These are phyloP conservation scores for Cyberlindnera misumaiensis DNA, from an alignment of 805 yeast species.

Conservation along the genomic window DNA sequence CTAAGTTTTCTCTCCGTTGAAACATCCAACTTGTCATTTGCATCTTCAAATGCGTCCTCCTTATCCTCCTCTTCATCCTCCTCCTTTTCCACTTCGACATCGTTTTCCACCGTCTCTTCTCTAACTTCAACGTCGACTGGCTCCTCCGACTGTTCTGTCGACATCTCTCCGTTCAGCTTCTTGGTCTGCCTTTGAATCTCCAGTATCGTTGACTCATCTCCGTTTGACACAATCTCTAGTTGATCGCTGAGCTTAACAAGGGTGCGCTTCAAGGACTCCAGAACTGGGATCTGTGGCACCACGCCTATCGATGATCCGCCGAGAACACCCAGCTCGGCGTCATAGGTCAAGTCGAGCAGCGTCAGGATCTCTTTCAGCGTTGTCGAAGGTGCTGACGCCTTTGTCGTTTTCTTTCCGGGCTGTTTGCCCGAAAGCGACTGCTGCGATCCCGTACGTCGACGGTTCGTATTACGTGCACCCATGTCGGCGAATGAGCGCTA, in stretches of 20 bases:
- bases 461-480: constrained; percentile 1
- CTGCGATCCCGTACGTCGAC: constrained; percentile 5
- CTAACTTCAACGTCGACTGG: neutral
- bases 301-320: constrained; percentile 51
- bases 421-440: constrained; percentile 15
- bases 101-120: constrained; percentile 1
- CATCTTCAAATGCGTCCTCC: constrained; percentile 1
- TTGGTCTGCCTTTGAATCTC: constrained; percentile 9
- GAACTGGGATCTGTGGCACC: constrained; percentile 24
- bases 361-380: constrained; percentile 44
- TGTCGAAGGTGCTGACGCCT: constrained; percentile 31
- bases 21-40: neutral
- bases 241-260: constrained; percentile 37
- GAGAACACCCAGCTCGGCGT: constrained; percentile 50
- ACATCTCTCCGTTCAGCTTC: constrained; percentile 1
- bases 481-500: neutral
- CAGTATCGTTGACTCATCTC: constrained; percentile 18
- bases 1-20: constrained; percentile 12
- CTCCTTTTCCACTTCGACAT: neutral
- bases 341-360: constrained; percentile 48
- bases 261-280: constrained; percentile 25
- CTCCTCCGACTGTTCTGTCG: neutral
- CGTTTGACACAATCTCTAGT: constrained; percentile 25
- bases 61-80: neutral
- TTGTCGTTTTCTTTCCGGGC: constrained; percentile 23